Conservation (phyloP, 2,329 filamentous ascomycete species). For the Cladophialophora yegresii region DNA sequence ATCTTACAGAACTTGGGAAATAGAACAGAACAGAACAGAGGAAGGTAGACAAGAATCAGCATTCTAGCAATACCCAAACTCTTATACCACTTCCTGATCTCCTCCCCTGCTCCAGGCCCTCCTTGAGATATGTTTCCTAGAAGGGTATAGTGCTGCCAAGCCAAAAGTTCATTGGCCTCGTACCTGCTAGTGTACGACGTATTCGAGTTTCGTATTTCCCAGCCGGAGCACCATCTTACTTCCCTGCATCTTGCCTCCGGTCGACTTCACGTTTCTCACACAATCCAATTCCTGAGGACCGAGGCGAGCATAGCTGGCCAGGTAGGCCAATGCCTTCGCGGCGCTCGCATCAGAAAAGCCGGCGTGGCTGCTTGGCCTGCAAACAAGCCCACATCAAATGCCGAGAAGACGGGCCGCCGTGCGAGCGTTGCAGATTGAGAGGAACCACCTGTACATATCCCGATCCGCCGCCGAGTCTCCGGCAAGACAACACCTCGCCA, state of each 20-base stretch:
- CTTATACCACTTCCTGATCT: background rate
- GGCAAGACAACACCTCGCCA: background rate
- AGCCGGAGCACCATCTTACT: background rate
- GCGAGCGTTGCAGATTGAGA: conserved; percentile 17
- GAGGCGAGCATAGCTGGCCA: background rate
- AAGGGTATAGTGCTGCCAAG: background rate
- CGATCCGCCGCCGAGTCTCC: background rate
- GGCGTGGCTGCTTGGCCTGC: conserved; percentile 22
- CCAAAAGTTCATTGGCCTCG: background rate
- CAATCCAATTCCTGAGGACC: background rate
- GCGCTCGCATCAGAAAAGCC: conserved; percentile 24
- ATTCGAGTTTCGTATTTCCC: background rate
- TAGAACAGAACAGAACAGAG: background rate
- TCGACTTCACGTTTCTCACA: background rate
- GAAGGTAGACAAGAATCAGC: background rate
- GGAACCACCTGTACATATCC: conserved; percentile 21
- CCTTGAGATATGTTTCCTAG: background rate
- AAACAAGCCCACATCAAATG: conserved; percentile 26
- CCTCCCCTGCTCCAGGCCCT: background rate
- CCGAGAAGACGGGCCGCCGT: conserved; percentile 21
- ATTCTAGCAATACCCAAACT: background rate
- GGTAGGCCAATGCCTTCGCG: conserved; percentile 12
- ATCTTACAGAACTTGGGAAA: background rate
- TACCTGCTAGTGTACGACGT: background rate
- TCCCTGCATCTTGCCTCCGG: background rate